Evolutionary conservation across 108 stramenopile species (phyloP).

Genomic region (Cyclotella atomus): DNA sequence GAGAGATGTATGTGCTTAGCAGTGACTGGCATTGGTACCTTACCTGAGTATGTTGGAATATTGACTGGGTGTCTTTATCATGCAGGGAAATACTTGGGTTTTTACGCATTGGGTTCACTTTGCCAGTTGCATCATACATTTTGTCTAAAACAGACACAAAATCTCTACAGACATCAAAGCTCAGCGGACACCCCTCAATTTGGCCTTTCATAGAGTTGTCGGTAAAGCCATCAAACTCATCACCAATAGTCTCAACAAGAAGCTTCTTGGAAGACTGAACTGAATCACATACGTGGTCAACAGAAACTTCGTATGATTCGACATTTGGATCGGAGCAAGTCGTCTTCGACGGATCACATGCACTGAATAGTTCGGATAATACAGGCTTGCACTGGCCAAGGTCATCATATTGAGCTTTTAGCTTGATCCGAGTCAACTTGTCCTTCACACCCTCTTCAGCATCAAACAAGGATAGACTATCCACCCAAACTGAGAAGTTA

Average conservation of each 20-base stretch:
- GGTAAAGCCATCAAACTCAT: background rate
- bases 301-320: background rate
- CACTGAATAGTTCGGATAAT: background rate
- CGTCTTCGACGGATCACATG: background rate
- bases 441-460: background rate
- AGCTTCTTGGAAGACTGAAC: background rate
- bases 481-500: background rate
- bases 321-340: background rate
- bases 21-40: no score
- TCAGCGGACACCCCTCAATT: no score
- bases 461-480: background rate
- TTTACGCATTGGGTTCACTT: no score
- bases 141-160: no score
- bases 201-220: no score
- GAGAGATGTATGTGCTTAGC: no score
- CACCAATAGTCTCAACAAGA: background rate
- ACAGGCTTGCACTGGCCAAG: background rate
- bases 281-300: background rate
- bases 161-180: no score
- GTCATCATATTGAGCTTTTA: no score
- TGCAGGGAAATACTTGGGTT: no score
- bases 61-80: no score
- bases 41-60: no score
- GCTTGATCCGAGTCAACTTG: background rate
- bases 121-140: no score